Base-by-base conservation (phyloP, 2,329 filamentous ascomycete species). In the Epichloe scottii region DNA sequence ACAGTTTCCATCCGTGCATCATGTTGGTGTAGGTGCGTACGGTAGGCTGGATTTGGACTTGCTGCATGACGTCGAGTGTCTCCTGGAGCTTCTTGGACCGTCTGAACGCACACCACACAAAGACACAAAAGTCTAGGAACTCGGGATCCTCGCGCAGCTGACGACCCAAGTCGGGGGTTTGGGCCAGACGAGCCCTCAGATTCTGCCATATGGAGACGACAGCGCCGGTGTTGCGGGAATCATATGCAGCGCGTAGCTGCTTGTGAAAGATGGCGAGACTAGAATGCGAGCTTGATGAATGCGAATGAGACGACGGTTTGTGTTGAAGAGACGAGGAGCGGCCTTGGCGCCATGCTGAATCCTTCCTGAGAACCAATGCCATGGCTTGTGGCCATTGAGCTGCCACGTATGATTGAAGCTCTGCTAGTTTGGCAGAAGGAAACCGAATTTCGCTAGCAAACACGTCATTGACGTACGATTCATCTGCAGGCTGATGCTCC, bases 1-100 rank as follows among this genome's bases (percentile, higher is more conserved):
- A 73, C 47, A 71, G 73, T 60, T 76, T 78, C 66, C 82, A 88
- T 1, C 87, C 87, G 51, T 79, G 74, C 57, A 93, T 78, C 77
- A 93, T 85, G 42, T 78, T 70, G 39, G 81, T 84, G 78, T 85
- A 93, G 0, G 86, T 84, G 57, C 71, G 75, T 50, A 84, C 59
- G 6, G 75, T 81, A 14, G 86, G 83, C 51, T 69, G 64, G 33
- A 84, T 62, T 1, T 76, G 78, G 48, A 76, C 55, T 39, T 60
- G 56, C 34, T 62, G 56, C 72, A 77, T 77, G 42, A 68, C 51
- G 34, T 69, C 66, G 58, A 75, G 64, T 4, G 62, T 64, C 49
- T 68, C 64, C 46, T 68, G 62, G 12, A 68, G 49, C 52, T 56
- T 58, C n/a, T 51, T 40, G 2, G 60, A 53, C 10, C 61, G 60